Conservation (phyloP, 2,329 filamentous ascomycete species). For the Sphaerulina populicola region DNA sequence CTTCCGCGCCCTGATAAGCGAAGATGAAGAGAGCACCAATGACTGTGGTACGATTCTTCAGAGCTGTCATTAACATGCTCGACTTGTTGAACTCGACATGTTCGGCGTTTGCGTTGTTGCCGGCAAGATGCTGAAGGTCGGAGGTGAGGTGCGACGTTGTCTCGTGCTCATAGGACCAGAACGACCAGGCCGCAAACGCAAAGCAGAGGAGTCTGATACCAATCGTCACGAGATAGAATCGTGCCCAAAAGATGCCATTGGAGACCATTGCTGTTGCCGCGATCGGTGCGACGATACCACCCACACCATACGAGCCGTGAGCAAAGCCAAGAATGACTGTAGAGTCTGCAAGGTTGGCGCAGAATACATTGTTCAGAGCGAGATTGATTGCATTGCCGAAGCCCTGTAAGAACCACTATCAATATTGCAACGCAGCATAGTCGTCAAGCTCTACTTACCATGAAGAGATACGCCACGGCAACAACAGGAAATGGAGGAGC, state of each 20-base stretch:
- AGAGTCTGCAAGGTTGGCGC: slow-evolving; percentile 45
- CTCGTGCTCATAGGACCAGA: slow-evolving; percentile 62
- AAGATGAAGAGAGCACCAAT: slow-evolving; percentile 76
- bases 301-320: slow-evolving; percentile 54
- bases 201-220: slow-evolving; percentile 51
- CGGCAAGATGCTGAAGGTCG: slow-evolving; percentile 39
- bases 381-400: slow-evolving; percentile 46
- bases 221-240: slow-evolving; percentile 63
- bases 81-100: slow-evolving; percentile 41
- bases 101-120: slow-evolving; percentile 31
- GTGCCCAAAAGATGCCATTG: slow-evolving; percentile 53
- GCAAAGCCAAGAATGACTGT: slow-evolving; percentile 51
- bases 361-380: slow-evolving; percentile 51
- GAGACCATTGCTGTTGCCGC: slow-evolving; percentile 67
- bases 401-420: slow-evolving; percentile 28
- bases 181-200: slow-evolving; percentile 57
- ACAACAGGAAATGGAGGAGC: slow-evolving; percentile 63
- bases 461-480: slow-evolving; percentile 52
- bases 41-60: slow-evolving; percentile 53
- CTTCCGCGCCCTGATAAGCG: slow-evolving; percentile 76
- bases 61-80: slow-evolving; percentile 44
- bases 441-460: slow-evolving; percentile 29
- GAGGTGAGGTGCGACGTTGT: slow-evolving; percentile 38
- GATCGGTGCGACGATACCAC: slow-evolving; percentile 55
- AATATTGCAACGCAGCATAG: not conserved